These are phyloP conservation scores for Rhynchosporium agropyri DNA, from an alignment of 2,329 filamentous ascomycete species.

Conservation along the genomic window DNA sequence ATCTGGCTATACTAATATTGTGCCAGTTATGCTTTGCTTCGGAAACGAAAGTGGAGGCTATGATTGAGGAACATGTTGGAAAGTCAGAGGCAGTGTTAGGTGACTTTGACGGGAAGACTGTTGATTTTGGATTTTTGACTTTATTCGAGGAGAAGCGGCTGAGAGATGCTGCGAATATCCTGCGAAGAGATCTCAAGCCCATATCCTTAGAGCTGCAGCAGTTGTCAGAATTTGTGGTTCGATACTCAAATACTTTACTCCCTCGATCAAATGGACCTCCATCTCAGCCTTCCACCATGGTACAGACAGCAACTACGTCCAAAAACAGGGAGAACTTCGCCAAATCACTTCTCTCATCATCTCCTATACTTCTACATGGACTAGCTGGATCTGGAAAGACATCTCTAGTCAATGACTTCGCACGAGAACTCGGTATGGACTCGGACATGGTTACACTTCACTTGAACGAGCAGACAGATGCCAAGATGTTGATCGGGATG, in stretches of 20 bases:
- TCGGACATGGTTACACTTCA: constrained; percentile 89
- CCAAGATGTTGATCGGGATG: constrained; percentile 91
- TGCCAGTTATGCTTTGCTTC: constrained; percentile 78
- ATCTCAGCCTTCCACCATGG: constrained; percentile 54
- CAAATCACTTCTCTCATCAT: constrained; percentile 63
- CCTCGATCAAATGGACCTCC: constrained; percentile 60
- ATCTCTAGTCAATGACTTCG: constrained; percentile 78
- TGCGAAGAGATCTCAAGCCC: not conserved
- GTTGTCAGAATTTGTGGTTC: constrained; percentile 63
- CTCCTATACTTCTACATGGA: constrained; percentile 80
- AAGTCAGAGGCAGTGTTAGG: constrained; percentile 63
- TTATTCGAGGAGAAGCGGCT: constrained; percentile 55
- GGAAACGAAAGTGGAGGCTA: constrained; percentile 74
- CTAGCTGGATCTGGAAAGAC: constrained; percentile 90
- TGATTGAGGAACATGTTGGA: constrained; percentile 68
- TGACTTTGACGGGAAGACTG: constrained; percentile 71
- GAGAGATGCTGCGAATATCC: constrained; percentile 29
- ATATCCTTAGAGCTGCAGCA: constrained; percentile 40
- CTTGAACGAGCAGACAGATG: constrained; percentile 96
- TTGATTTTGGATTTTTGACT: constrained; percentile 78
- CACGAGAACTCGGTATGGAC: constrained; percentile 76
- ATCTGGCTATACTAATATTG: constrained; percentile 80
- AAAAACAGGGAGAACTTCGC: constrained; percentile 73
- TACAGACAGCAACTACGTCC: constrained; percentile 73
- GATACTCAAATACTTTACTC: constrained; percentile 68